These are phyloP conservation scores for Colletotrichum sp. DNA, from an alignment of 2,329 filamentous ascomycete genomes.

Conservation along the genomic window DNA sequence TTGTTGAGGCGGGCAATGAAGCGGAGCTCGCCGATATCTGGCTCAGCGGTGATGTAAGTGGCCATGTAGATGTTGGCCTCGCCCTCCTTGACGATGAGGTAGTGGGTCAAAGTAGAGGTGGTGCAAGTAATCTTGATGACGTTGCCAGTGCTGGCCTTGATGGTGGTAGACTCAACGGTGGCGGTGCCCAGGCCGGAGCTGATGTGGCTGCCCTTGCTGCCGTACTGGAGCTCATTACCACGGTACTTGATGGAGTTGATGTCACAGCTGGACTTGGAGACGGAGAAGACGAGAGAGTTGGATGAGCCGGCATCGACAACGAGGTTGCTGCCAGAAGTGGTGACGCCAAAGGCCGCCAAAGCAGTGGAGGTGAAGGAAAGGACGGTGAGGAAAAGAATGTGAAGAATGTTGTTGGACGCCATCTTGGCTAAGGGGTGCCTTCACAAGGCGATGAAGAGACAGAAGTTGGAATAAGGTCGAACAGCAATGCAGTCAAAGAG, in stretches of 20 bases:
- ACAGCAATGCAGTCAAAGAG: neutral
- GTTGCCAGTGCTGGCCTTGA: constrained; percentile 31
- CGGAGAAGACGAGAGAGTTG: constrained; percentile 54
- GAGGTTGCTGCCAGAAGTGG: constrained; percentile 42
- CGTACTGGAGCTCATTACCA: constrained; percentile 62
- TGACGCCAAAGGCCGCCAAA: constrained; percentile 46
- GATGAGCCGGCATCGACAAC: constrained; percentile 51
- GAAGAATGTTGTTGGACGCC: constrained; percentile 11
- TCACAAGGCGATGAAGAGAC: neutral
- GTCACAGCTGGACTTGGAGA: constrained; percentile 61
- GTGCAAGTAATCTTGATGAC: constrained; percentile 67
- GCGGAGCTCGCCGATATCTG: constrained; percentile 62
- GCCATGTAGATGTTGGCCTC: constrained; percentile 65
- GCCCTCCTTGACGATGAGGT: constrained; percentile 65
- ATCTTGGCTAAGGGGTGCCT: constrained; percentile 1
- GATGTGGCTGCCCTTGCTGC: constrained; percentile 57
- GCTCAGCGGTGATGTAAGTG: constrained; percentile 64
- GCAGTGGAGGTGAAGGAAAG: constrained; percentile 29
- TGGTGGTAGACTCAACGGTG: constrained; percentile 53
- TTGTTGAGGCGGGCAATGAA: constrained; percentile 66
- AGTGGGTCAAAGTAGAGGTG: constrained; percentile 66
- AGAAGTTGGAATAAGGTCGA: neutral
- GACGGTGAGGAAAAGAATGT: constrained; percentile 25
- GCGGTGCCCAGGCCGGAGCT: constrained; percentile 62
- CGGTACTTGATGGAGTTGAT: constrained; percentile 67